Conservation (phyloP, 2,329 filamentous ascomycete species). For the Alternaria arborescens region DNA sequence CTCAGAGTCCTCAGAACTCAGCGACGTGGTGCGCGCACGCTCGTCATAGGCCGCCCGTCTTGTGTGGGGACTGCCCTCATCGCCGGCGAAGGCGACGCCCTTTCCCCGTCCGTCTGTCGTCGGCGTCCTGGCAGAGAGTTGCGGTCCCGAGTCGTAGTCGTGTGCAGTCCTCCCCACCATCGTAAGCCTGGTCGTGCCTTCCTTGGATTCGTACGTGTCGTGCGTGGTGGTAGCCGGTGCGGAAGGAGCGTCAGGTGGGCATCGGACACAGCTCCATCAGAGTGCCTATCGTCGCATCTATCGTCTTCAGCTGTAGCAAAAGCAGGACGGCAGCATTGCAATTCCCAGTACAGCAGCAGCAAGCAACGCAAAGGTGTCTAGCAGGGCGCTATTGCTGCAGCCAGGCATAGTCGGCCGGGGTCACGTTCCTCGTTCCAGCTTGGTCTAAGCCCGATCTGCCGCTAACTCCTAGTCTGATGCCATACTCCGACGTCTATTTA, state of each 20-base stretch:
- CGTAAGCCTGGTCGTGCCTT: slow-evolving; percentile 12
- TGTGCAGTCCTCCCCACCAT: slow-evolving; percentile 36
- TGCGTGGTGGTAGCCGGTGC: slow-evolving; percentile 8
- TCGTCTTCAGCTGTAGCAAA: slow-evolving; percentile 4
- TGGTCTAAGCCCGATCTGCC: slow-evolving; percentile 16
- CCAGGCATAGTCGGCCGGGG: slow-evolving; percentile 7
- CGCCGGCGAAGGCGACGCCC: slow-evolving; percentile 31
- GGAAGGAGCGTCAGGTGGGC: slow-evolving; percentile 6
- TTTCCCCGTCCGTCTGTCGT: slow-evolving; percentile 30
- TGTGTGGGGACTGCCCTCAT: slow-evolving; percentile 21
- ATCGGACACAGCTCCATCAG: not conserved
- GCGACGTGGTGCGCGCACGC: slow-evolving; percentile 26
- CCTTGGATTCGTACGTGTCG: slow-evolving; percentile 1
- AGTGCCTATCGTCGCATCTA: slow-evolving; percentile 3
- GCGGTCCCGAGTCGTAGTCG: slow-evolving; percentile 10
- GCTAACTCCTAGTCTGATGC: slow-evolving; percentile 10
- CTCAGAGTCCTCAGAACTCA: slow-evolving; percentile 23
- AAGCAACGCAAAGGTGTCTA: slow-evolving; percentile 5
- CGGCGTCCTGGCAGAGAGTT: slow-evolving; percentile 21
- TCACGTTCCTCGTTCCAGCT: slow-evolving; percentile 15
- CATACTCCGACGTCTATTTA: slow-evolving; percentile 14
- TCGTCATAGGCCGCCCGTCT: slow-evolving; percentile 5
- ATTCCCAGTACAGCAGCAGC: slow-evolving; percentile 1
- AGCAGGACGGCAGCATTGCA: slow-evolving; percentile 11
- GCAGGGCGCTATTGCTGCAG: slow-evolving; percentile 15